Conservation (phyloP, 2,329 filamentous ascomycete species). For the Zopfia rhizophila region DNA sequence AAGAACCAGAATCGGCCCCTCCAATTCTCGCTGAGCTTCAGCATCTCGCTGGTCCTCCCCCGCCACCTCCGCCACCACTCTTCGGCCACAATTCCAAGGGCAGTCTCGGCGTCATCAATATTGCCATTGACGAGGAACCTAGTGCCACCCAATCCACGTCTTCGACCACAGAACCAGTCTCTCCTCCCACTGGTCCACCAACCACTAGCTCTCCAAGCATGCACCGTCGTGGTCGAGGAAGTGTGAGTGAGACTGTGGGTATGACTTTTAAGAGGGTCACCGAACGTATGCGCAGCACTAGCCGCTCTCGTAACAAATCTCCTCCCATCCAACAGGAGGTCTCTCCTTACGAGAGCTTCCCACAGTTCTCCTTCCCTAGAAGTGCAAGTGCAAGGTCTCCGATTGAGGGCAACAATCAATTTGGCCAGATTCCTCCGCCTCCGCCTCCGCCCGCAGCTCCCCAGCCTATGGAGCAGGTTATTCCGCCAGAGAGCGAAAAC, state of each 20-base stretch:
- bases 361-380: slow-evolving; percentile 44
- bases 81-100: slow-evolving; percentile 31
- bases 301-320: slow-evolving; percentile 62
- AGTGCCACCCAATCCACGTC: slow-evolving; percentile 33
- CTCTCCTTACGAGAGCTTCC: slow-evolving; percentile 57
- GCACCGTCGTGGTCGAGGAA: slow-evolving; percentile 65
- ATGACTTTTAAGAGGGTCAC: slow-evolving; percentile 60
- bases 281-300: slow-evolving; percentile 68
- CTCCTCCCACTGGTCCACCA: slow-evolving; percentile 37
- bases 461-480: slow-evolving; percentile 52
- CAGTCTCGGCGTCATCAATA: slow-evolving; percentile 55
- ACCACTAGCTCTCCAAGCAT: slow-evolving; percentile 50
- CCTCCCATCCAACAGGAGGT: slow-evolving; percentile 50
- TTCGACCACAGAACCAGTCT: slow-evolving; percentile 36
- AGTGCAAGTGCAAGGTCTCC: slow-evolving; percentile 39
- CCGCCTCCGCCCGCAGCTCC: slow-evolving; percentile 49
- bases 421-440: slow-evolving; percentile 45
- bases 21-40: slow-evolving; percentile 70
- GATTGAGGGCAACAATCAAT: slow-evolving; percentile 38
- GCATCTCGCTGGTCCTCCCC: slow-evolving; percentile 66
- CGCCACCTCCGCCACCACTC: slow-evolving; percentile 59
- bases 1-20: slow-evolving; percentile 54
- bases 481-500: slow-evolving; percentile 45
- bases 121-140: slow-evolving; percentile 56
- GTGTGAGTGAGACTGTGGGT: slow-evolving; percentile 67